Percentiles rank a stretch among this genome's conserved stretches.
phyloP scores from a whole-genome alignment of 2,329 filamentous ascomycete genomes.

The Colletotrichum kahawae region DNA sequence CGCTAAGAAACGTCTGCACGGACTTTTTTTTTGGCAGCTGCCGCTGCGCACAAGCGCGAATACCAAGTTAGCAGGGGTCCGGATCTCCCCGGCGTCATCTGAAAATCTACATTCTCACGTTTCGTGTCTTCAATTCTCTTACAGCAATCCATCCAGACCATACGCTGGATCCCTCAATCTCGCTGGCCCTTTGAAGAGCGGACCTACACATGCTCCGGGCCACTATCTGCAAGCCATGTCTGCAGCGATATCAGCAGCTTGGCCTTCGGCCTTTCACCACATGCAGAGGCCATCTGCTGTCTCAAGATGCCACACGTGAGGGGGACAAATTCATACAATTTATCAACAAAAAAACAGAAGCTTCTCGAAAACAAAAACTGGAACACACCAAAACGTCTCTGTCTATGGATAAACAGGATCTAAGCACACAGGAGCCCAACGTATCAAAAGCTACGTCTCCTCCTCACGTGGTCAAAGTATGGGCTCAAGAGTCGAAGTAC shows the following conservation, averaged over 20 bases:
- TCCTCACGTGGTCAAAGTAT: neutral
- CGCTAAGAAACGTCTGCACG: neutral
- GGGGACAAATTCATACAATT: neutral
- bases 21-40: neutral
- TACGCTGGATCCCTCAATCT: neutral
- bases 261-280: neutral
- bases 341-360: neutral
- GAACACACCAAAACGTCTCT: neutral
- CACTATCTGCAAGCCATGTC: neutral
- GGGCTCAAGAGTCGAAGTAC: neutral
- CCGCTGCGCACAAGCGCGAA: neutral
- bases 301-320: neutral
- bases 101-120: neutral
- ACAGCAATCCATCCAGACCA: neutral
- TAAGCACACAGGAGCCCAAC: neutral
- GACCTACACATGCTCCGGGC: neutral
- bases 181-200: neutral
- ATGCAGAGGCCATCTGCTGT: neutral
- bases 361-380: conserved; percentile 17
- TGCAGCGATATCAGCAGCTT: neutral
- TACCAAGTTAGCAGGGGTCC: neutral
- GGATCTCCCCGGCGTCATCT: neutral
- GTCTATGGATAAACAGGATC: neutral
- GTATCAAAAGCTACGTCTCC: neutral
- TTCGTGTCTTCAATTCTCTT: neutral